phyloP scores from a whole-genome alignment of 2,329 filamentous ascomycete genomes.

The Juglanconis sp. region DNA sequence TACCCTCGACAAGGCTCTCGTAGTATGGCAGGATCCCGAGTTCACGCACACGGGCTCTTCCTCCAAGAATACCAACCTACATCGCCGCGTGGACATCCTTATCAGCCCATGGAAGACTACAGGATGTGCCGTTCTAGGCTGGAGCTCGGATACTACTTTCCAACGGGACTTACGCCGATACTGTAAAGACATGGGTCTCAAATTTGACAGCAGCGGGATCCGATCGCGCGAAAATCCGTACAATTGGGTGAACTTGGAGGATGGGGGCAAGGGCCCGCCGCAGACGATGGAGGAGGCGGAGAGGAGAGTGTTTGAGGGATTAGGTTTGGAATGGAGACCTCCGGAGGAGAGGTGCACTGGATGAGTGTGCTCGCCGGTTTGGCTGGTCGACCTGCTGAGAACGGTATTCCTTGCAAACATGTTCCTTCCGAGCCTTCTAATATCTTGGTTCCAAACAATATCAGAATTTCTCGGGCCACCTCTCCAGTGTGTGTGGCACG shows the following conservation, averaged over 20 bases:
- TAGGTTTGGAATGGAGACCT: slow-evolving; percentile 66
- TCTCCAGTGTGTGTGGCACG: background rate
- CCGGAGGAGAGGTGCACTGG: slow-evolving; percentile 68
- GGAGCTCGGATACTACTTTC: slow-evolving; percentile 87
- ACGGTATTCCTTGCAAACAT: background rate
- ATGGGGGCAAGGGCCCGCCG: slow-evolving; percentile 45
- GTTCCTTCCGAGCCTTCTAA: background rate
- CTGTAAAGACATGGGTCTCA: slow-evolving; percentile 70
- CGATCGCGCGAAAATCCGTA: slow-evolving; percentile 48
- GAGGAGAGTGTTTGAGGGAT: slow-evolving; percentile 71
- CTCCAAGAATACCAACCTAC: slow-evolving; percentile 66
- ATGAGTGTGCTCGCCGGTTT: slow-evolving; percentile 30
- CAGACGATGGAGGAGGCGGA: slow-evolving; percentile 72
- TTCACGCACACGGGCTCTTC: slow-evolving; percentile 36
- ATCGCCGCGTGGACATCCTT: slow-evolving; percentile 89
- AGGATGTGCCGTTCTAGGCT: slow-evolving; percentile 83
- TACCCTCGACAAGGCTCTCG: slow-evolving; percentile 83
- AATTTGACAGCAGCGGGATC: slow-evolving; percentile 89
- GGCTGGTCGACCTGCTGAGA: background rate
- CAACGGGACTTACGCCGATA: slow-evolving; percentile 81
- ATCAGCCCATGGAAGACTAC: slow-evolving; percentile 83
- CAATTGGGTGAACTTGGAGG: slow-evolving; percentile 72
- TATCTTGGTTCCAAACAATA: background rate
- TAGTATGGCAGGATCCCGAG: slow-evolving; percentile 80
- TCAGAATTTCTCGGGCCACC: background rate